Evolutionary conservation across 805 yeast species (phyloP).

Genomic region (Candida cerambycidarum): DNA sequence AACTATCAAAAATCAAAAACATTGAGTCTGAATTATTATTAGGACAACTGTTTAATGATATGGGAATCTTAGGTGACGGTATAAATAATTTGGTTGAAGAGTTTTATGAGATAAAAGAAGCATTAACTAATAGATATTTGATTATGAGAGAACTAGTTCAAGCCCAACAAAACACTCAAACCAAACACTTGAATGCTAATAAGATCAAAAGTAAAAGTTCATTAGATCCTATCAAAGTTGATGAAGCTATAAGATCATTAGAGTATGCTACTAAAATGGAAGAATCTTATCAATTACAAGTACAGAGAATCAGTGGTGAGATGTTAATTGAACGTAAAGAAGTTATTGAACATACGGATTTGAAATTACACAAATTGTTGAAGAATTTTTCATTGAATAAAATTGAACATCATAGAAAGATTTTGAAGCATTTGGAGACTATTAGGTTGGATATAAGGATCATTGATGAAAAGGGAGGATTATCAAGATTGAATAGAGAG

Average conservation of each 20-base stretch:
- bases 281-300: slow-evolving; percentile 71
- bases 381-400: slow-evolving; percentile 63
- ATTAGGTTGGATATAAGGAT: slow-evolving; percentile 70
- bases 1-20: slow-evolving; percentile 65
- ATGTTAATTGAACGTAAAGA: slow-evolving; percentile 72
- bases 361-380: slow-evolving; percentile 52
- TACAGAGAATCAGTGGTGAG: slow-evolving; percentile 80
- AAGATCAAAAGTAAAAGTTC: slow-evolving; percentile 70
- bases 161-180: slow-evolving; percentile 72
- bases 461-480: slow-evolving; percentile 76
- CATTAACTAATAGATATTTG: slow-evolving; percentile 87
- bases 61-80: slow-evolving; percentile 77
- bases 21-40: slow-evolving; percentile 76
- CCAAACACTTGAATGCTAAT: slow-evolving; percentile 69
- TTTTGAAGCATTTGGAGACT: slow-evolving; percentile 69
- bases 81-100: slow-evolving; percentile 64
- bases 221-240: slow-evolving; percentile 84
- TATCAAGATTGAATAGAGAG: slow-evolving; percentile 80
- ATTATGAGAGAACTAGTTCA: slow-evolving; percentile 83
- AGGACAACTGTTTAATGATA: slow-evolving; percentile 66
- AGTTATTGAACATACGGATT: slow-evolving; percentile 58
- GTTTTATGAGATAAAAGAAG: slow-evolving; percentile 85
- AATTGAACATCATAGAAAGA: slow-evolving; percentile 84
- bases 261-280: slow-evolving; percentile 79
- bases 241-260: slow-evolving; percentile 78